phyloP scores from a whole-genome alignment of 176 grass and related monocot species.

The Hordeum vulgare region DNA sequence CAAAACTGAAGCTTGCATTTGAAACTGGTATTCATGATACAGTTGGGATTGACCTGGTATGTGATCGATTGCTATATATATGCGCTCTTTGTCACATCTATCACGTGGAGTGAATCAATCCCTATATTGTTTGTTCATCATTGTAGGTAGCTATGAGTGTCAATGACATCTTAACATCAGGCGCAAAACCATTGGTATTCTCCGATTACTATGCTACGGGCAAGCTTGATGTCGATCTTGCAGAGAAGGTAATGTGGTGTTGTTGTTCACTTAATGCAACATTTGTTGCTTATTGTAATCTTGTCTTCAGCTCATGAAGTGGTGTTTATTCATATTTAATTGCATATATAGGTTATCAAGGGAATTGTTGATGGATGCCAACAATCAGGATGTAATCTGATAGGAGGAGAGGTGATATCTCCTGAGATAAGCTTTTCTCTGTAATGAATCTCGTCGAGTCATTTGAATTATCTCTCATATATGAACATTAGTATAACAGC shows the following conservation, averaged over 20 bases:
- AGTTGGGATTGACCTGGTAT: slow-evolving; percentile 92
- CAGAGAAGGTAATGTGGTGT: slow-evolving; percentile 62
- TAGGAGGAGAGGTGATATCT: slow-evolving; percentile 77
- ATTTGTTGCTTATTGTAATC: background rate
- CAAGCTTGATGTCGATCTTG: slow-evolving; percentile 83
- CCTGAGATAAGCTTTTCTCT: background rate
- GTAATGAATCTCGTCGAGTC: background rate
- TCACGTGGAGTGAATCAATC: background rate
- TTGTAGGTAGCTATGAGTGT: slow-evolving; percentile 95
- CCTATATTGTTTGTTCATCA: background rate
- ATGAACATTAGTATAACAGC: background rate
- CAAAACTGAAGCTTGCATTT: slow-evolving; percentile 97
- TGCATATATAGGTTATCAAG: slow-evolving; percentile 75
- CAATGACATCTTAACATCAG: slow-evolving; percentile 90
- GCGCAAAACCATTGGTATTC: slow-evolving; percentile 84
- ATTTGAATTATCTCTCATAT: background rate
- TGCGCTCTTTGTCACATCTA: background rate
- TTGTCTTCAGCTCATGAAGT: background rate
- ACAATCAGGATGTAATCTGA: slow-evolving; percentile 66
- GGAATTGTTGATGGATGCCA: slow-evolving; percentile 82
- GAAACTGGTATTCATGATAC: slow-evolving; percentile 94
- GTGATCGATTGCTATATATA: background rate
- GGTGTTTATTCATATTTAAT: background rate
- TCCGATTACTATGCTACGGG: slow-evolving; percentile 77
- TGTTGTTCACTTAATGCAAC: background rate